Base-by-base conservation (phyloP, 805 yeast genomes). In the Kregervanrija fluxuum region DNA sequence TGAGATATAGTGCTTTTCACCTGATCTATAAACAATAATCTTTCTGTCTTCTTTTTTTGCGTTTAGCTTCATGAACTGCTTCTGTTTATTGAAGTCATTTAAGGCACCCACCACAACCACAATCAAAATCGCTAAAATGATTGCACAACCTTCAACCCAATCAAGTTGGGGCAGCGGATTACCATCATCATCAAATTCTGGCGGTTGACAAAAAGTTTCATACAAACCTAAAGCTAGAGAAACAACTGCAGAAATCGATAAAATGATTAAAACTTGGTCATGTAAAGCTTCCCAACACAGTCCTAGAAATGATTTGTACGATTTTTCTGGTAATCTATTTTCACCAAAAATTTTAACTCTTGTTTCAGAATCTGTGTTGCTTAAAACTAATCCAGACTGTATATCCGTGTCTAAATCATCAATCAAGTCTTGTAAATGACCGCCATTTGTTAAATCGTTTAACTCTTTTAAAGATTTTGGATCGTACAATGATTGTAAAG, bases 71-170 rank as follows among this genome's bases (percentile, higher is more conserved):
- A 86, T 85, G 64, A 93, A 93, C 61, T 93, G 99, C 12, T 88
- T 69, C 62, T 93, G 99, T 62, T 95, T 95, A 61, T 93, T 96
- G 69, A 85, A 93, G 66, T 93, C 99, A 63, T 93, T 93, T n/a
- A 78, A 83, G 2, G 96, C 93, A 41, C 97, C 95, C 11, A 95
- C 99, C 2, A 87, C 52, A 4, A 91, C 96, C 32, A 93, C 98
- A 48, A 93, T 91, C 4, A 79, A 56, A 17, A 93, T 85, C 15
- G 99, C 99, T 4, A 84, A 84, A 54, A 93, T 77, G 59, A 93
- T 93, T 35, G 99, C 99, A 34, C 90, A 95, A 54, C 99, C 99
- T 69, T 93, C 99, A 40, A 95, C 96, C 97, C 98, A 93, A 56
- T 91, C 96, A 31, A 93, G 95, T 55, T 80, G 77, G 13, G 97